Evolutionary conservation across 2,329 filamentous ascomycete species (phyloP).

Genomic region (Aspergillus sp.): DNA sequence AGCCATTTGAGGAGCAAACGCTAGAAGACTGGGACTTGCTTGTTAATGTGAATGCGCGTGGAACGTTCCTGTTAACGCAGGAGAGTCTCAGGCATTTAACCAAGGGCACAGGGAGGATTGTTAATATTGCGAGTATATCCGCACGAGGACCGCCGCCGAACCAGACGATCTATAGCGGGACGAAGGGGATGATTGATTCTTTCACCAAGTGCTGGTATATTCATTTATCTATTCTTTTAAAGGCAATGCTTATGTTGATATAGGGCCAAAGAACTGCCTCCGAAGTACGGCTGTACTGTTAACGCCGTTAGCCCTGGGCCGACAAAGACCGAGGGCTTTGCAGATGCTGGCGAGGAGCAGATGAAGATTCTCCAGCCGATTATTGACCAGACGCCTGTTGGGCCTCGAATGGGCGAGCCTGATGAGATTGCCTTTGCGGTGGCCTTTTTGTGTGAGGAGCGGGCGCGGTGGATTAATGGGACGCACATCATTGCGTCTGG

Average conservation of each 20-base stretch:
- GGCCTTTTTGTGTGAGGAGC: constrained; percentile 46
- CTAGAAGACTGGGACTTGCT: constrained; percentile 24
- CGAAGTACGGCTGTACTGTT: constrained; percentile 48
- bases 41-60: constrained; percentile 20
- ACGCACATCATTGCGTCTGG: constrained; percentile 33
- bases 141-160: constrained; percentile 33
- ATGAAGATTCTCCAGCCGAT: constrained; percentile 44
- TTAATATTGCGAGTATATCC: constrained; percentile 46
- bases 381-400: constrained; percentile 47
- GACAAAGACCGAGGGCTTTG: constrained; percentile 41
- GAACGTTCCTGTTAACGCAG: constrained; percentile 22
- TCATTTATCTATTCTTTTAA: too few relatives aligned
- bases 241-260: too few relatives aligned
- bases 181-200: constrained; percentile 51
- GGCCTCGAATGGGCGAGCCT: constrained; percentile 42
- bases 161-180: constrained; percentile 52
- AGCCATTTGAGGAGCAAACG: constrained; percentile 35
- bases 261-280: constrained; percentile 45
- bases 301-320: constrained; percentile 48
- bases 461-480: constrained; percentile 51
- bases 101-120: constrained; percentile 37
- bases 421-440: constrained; percentile 51
- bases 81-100: constrained; percentile 41
- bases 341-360: constrained; percentile 37
- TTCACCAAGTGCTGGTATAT: constrained; percentile 45